Base-by-base conservation (phyloP, 352 stramenopile species). In the Salisapilia sapeloensis region DNA sequence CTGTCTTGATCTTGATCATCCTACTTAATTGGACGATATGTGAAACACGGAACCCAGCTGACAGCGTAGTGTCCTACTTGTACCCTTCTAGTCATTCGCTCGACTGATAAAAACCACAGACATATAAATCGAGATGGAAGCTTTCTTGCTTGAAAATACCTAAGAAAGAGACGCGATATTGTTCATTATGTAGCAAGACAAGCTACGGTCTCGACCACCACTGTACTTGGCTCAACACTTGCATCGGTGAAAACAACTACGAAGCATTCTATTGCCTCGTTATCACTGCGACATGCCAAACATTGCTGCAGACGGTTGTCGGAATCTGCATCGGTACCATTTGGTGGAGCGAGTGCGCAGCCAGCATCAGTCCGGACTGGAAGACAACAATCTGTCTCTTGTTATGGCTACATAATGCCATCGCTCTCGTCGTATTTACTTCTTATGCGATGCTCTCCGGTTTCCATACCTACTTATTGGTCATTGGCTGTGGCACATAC, bases 141-240 rank as follows among this genome's bases (percentile, higher is more conserved):
- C 46, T 42, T 32, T 60, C 56, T 4, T 33, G 69, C 7, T 40
- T 92, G 4, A 48, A 40, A 20, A 40, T 77, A 24, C 67, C 74
- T 2, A 24, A 40, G 12, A 83, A 89, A 38, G 57, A 63, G 36
- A 67, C 51, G 9, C 59, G 77, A 1, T 90, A 90, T 46, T 92
- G 72, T 49, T 77, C 66, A 10, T 53, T 83, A 8, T 87, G 76
- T 50, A 75, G 60, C 48, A 92, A 92, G 40, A 81, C 56, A 33
- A 86, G 69, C 19, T 62, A 65, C 6, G 65, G 70, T 0, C 50
- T 90, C 5, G 74, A 90, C 29, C 74, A 90, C 41, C 74, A 90
- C 44, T 90, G 74, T 52, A 85, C 74, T 13, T 90, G 74, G 71
- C 53, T 90, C 33, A 90, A 90, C 42, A 90, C 74, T 4, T 86